A percentile compares a stretch with the other conserved stretches of the same genome.
These are phyloP conservation scores for Penicillium nordicum DNA, from an alignment of 2,329 filamentous ascomycete species.

Conservation along the genomic window DNA sequence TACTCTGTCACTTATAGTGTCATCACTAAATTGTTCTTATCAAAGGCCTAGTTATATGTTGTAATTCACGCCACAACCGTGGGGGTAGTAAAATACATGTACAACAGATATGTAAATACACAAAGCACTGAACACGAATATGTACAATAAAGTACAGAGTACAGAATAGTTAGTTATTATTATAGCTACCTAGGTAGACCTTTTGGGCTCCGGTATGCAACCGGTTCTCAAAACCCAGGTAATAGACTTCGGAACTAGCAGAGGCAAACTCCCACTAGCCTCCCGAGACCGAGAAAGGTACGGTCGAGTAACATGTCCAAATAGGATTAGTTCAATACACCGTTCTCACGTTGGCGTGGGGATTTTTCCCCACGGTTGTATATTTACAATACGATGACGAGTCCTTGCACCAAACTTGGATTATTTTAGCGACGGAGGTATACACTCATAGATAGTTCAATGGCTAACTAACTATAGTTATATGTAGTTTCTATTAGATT, in stretches of 20 bases:
- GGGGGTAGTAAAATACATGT: neutral
- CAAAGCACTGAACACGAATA: too few species aligned
- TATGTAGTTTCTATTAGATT: too few species aligned
- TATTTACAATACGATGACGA: slow-evolving; percentile 8
- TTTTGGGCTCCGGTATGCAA: neutral
- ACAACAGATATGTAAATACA: too few species aligned
- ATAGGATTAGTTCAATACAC: slow-evolving; percentile 2
- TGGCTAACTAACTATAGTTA: neutral
- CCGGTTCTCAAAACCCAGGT: neutral
- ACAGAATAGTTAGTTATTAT: neutral
- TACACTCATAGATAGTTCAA: neutral
- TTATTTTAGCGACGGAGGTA: neutral
- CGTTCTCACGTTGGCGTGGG: slow-evolving; percentile 2
- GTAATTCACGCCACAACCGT: neutral
- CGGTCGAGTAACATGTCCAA: neutral
- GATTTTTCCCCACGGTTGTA: neutral
- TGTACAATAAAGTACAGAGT: too few species aligned
- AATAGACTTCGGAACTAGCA: neutral
- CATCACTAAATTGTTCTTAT: neutral
- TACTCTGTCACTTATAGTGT: neutral
- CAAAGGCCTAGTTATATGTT: neutral
- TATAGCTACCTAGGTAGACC: neutral
- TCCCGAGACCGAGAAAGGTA: neutral
- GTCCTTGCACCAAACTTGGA: slow-evolving; percentile 3
- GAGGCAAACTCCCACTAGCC: neutral